These are phyloP conservation scores for Plicaturopsis crispa DNA, from an alignment of 768 basidiomycete genomes.

Conservation along the genomic window DNA sequence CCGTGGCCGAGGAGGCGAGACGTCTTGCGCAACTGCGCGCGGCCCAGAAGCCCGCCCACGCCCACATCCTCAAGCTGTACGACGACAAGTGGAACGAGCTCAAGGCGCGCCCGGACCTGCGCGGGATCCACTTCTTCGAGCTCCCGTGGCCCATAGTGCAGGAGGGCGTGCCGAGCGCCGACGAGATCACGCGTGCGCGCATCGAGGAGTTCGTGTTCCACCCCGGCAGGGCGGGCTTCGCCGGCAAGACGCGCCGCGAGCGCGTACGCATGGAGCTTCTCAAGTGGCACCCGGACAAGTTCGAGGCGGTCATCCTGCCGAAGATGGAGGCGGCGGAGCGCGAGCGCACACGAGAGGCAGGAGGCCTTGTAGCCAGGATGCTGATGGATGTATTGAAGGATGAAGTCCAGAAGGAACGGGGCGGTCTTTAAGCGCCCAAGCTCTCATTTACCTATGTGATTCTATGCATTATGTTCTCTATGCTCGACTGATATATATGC, in stretches of 20 bases:
- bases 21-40: no score
- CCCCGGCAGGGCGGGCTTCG: constrained; percentile 16
- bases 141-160: constrained; percentile 30
- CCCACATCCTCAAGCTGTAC: constrained; percentile 13
- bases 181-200: constrained; percentile 18
- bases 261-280: constrained; percentile 27
- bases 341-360: constrained; percentile 20
- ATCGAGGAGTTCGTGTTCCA: constrained; percentile 28
- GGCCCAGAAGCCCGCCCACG: no score
- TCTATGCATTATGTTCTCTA: no score
- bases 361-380: constrained; percentile 24
- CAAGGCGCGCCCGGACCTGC: constrained; percentile 7
- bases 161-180: constrained; percentile 1
- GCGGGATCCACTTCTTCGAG: constrained; percentile 12
- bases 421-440: no score
- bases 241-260: constrained; percentile 19
- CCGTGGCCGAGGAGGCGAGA: no score
- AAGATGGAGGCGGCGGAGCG: constrained; percentile 22
- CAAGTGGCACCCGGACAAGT: constrained; percentile 40
- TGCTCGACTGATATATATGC: no score
- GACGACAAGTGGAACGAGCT: constrained; percentile 24
- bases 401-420: background rate
- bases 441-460: no score
- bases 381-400: constrained; percentile 24
- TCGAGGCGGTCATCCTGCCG: constrained; percentile 22